These are phyloP conservation scores for Fraxinus ornus DNA, from an alignment of 305 asterid species.

Conservation along the genomic window DNA sequence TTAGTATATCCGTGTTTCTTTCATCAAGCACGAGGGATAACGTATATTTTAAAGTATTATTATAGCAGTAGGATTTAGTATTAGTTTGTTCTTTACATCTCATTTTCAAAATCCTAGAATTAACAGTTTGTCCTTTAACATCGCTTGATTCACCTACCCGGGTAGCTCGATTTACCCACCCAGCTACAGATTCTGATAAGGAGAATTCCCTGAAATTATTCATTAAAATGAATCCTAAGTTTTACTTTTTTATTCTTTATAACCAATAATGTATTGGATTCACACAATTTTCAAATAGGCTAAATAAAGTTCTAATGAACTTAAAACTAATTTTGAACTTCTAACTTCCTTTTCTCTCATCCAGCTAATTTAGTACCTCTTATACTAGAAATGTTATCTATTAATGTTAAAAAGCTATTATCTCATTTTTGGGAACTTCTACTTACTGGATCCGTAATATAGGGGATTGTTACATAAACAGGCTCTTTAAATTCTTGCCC, in stretches of 20 bases:
- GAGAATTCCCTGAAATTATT: not conserved
- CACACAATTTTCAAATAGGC: not conserved
- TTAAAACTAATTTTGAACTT: not conserved
- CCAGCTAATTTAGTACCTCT: not conserved
- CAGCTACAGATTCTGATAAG: not conserved
- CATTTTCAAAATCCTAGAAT: not conserved
- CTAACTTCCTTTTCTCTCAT: not conserved
- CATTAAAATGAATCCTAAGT: not conserved
- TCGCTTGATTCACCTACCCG: not conserved
- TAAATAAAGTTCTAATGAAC: not conserved
- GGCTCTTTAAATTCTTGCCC: not conserved
- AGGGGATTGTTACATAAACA: not conserved
- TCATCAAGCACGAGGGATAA: constrained; percentile 6
- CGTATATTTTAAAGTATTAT: not conserved
- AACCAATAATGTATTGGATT: not conserved
- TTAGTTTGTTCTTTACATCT: not conserved
- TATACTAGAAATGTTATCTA: not conserved
- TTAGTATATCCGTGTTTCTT: constrained; percentile 37
- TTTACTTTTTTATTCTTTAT: not conserved
- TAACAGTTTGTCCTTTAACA: not conserved
- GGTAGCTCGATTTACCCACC: not conserved
- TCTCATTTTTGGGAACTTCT: not conserved
- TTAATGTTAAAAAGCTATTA: not conserved
- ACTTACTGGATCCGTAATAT: not conserved
- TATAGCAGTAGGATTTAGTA: not conserved